These are phyloP conservation scores for Aegilops speltoides DNA, from an alignment of 176 grass and related monocot genomes.

Conservation along the genomic window DNA sequence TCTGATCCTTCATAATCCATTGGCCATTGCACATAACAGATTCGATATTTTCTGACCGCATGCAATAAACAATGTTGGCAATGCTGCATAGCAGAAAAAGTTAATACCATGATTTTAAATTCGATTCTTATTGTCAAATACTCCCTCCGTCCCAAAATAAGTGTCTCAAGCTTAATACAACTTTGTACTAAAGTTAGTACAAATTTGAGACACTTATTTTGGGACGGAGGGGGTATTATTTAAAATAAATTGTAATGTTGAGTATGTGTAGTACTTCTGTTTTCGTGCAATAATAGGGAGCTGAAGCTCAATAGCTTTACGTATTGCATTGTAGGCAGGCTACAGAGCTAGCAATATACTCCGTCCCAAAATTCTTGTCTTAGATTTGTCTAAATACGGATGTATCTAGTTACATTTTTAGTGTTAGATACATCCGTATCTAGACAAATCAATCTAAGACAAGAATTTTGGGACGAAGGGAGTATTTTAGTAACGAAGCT, in stretches of 20 bases:
- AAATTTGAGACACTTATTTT: too few species aligned
- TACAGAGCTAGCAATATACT: background rate
- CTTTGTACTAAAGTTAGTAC: too few species aligned
- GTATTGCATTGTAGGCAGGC: background rate
- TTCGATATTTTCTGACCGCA: slow-evolving; percentile 56
- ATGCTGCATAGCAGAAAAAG: slow-evolving; percentile 13
- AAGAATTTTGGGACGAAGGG: too few species aligned
- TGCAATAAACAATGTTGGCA: slow-evolving; percentile 56
- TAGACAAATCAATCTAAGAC: too few species aligned
- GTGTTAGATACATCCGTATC: too few species aligned
- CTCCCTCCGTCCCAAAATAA: too few species aligned
- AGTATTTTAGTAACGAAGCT: background rate
- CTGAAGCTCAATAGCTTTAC: background rate
- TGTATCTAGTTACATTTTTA: too few species aligned
- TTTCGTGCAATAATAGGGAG: background rate
- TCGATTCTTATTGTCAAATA: background rate
- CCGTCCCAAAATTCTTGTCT: too few species aligned
- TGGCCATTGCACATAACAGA: slow-evolving; percentile 60
- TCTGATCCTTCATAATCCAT: slow-evolving; percentile 54
- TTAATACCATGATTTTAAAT: background rate
- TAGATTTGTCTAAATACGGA: too few species aligned
- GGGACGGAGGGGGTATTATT: background rate
- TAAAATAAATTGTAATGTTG: background rate
- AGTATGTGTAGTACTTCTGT: background rate
- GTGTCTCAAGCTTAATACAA: too few species aligned